Evolutionary conservation across 345 rosid species (phyloP), one percentile per base, ranked within the genome.

Genomic region (Acer yangbiense): DNA sequence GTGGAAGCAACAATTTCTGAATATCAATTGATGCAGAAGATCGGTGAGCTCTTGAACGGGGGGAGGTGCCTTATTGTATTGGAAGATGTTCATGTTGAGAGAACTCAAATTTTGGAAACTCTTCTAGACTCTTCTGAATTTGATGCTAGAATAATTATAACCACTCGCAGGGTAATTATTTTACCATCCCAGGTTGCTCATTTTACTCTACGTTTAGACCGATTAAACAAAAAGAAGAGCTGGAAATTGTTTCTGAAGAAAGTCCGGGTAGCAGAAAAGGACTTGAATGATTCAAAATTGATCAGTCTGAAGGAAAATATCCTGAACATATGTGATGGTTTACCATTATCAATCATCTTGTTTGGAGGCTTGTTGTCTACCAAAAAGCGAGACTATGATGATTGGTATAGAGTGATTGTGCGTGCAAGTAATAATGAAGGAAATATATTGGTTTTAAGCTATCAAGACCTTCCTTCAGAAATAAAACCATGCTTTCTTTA

Each of bases 401-500:
- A 54, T 8, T 71, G 63, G 63, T 5, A 46, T 29, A 9, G 8
- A 18, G 64, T 50, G 46, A 29, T 71, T 54, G 12, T 14, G 41
- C 17, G 3, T 63, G 41, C 67, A 63, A 63, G 4, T 12, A 63
- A 3, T 11, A 25, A 12, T 11, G 21, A 23, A 12, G 44, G 3
- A 8, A 9, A n/a, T 44, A 21, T 67, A 35, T 20, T 84, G 66
- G 46, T 44, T 4, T 72, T 77, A 55, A 75, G 80, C 68, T 84
- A 82, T 73, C 71, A 72, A 8, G 81, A 68, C 6, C 52, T 85
- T 43, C 65, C 73, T 14, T 35, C 82, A 0, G 1, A 0, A 3
- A 20, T 82, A 20, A 84, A 77, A 77, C 80, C 60, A 9, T 85
- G 86, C 68, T 69, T 88, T 55, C 82, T 82, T 64, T 85, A 85